phyloP scores from a whole-genome alignment of 208 protist species.

The Entamoeba invadens region DNA sequence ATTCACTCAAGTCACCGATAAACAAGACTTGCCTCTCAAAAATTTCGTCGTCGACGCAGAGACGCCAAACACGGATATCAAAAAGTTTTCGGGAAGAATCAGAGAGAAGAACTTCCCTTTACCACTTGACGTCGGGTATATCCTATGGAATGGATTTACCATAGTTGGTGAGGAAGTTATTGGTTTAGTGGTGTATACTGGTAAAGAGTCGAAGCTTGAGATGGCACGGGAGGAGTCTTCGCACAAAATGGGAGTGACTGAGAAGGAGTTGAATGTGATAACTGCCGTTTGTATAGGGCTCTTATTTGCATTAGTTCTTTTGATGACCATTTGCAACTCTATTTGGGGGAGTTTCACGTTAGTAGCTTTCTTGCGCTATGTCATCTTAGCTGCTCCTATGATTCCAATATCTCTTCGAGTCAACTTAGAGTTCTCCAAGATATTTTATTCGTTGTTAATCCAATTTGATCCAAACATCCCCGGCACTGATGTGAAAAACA shows the following conservation, averaged over 20 bases:
- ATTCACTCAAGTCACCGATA: neutral
- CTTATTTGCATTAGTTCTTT: slow-evolving; percentile 12
- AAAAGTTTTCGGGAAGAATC: neutral
- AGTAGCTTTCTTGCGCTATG: slow-evolving; percentile 50
- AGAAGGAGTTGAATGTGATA: slow-evolving; percentile 77
- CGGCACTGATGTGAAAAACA: slow-evolving; percentile 65
- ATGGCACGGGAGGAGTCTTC: slow-evolving; percentile 34
- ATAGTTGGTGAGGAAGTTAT: slow-evolving; percentile 63
- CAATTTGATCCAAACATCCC: slow-evolving; percentile 50
- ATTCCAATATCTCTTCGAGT: slow-evolving; percentile 83
- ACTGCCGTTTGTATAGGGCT: slow-evolving; percentile 62
- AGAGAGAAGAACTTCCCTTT: slow-evolving; percentile 5
- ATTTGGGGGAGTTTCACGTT: slow-evolving; percentile 39
- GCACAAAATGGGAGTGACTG: slow-evolving; percentile 62
- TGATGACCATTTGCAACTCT: slow-evolving; percentile 37
- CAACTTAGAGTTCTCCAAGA: slow-evolving; percentile 87
- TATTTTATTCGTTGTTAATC: slow-evolving; percentile 76
- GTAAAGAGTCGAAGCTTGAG: slow-evolving; percentile 57
- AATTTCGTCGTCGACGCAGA: neutral
- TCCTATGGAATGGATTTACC: slow-evolving; percentile 83
- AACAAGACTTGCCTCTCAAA: neutral
- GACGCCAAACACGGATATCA: neutral
- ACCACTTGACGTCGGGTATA: slow-evolving; percentile 68
- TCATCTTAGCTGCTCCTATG: slow-evolving; percentile 89
- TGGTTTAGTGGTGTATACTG: slow-evolving; percentile 68